These are phyloP conservation scores for Trichothecium sympodiale DNA, from an alignment of 2,329 filamentous ascomycete genomes.

Conservation along the genomic window DNA sequence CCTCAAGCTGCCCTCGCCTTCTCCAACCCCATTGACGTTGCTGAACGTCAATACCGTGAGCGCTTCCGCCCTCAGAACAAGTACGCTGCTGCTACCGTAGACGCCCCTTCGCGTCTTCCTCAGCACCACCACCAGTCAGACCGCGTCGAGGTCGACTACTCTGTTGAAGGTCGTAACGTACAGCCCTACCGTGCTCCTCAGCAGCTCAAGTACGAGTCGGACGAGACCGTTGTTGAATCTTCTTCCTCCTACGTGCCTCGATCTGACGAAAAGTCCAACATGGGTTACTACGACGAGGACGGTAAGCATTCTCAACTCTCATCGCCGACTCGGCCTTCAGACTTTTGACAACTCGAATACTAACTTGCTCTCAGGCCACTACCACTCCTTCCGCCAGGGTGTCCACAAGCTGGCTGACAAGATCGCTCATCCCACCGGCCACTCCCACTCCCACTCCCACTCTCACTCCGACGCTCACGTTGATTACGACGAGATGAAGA, in stretches of 20 bases:
- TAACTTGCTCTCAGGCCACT: conserved; percentile 31
- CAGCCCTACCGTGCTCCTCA: too few species aligned
- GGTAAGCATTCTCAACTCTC: conserved; percentile 28
- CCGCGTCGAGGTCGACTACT: conserved; percentile 20
- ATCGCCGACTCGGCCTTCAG: background rate
- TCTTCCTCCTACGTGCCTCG: conserved; percentile 25
- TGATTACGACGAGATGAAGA: conserved; percentile 27
- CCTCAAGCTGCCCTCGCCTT: conserved; percentile 16
- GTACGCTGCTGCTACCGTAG: conserved; percentile 17
- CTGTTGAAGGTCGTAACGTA: conserved; percentile 19
- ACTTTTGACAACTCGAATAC: background rate
- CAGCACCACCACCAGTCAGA: conserved; percentile 12
- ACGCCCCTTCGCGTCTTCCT: conserved; percentile 7
- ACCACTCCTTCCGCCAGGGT: conserved; percentile 47
- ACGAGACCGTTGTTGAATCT: conserved; percentile 56
- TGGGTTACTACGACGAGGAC: conserved; percentile 56
- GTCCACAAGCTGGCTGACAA: conserved; percentile 47
- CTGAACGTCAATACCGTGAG: conserved; percentile 56
- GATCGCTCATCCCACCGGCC: conserved; percentile 34
- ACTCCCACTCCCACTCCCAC: conserved; percentile 29
- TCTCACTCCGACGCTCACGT: conserved; percentile 24
- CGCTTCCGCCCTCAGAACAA: conserved; percentile 42
- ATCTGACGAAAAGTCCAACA: conserved; percentile 39
- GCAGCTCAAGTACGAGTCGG: conserved; percentile 35
- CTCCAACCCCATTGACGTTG: conserved; percentile 47